Evolutionary conservation across 1,284 basidiomycete genomes (phyloP).

Genomic region (Ceratobasidium sp.): DNA sequence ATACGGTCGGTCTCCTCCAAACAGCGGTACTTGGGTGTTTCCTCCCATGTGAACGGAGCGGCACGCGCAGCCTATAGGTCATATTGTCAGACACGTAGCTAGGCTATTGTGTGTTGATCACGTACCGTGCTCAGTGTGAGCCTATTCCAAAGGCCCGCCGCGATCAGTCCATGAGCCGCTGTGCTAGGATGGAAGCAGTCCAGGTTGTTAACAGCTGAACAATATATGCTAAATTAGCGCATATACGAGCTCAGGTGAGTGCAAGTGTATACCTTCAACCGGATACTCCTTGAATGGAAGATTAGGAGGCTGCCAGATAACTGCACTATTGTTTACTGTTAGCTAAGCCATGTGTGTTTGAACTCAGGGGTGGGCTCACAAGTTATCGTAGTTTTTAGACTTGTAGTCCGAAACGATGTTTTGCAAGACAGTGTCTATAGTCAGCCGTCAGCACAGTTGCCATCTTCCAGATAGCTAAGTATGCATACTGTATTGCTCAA

Average conservation of each 20-base stretch:
- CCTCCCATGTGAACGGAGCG: conserved; percentile 10
- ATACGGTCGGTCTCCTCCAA: conserved; percentile 12
- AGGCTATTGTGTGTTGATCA: neutral
- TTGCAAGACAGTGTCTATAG: conserved; percentile 53
- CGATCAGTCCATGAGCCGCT: conserved; percentile 55
- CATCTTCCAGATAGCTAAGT: neutral
- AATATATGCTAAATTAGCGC: neutral
- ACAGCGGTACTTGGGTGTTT: conserved; percentile 24
- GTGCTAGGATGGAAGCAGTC: conserved; percentile 58
- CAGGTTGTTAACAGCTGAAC: conserved; percentile 46
- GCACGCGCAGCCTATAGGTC: conserved; percentile 3
- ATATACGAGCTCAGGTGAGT: conserved; percentile 50
- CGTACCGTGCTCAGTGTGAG: neutral
- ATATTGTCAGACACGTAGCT: neutral
- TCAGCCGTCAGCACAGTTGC: neutral
- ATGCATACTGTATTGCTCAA: conserved; percentile 52
- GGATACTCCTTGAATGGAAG: conserved; percentile 29
- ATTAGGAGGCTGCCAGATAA: conserved; percentile 30
- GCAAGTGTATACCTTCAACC: neutral
- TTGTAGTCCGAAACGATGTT: conserved; percentile 54
- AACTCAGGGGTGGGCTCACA: conserved; percentile 50
- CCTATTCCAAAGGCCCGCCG: conserved; percentile 53
- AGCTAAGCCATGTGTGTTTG: neutral
- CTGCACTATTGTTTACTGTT: conserved; percentile 2
- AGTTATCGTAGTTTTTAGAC: conserved; percentile 51